phyloP scores from a whole-genome alignment of 2,329 filamentous ascomycete species.

The Nothophaeocryptopus gaeumannii region DNA sequence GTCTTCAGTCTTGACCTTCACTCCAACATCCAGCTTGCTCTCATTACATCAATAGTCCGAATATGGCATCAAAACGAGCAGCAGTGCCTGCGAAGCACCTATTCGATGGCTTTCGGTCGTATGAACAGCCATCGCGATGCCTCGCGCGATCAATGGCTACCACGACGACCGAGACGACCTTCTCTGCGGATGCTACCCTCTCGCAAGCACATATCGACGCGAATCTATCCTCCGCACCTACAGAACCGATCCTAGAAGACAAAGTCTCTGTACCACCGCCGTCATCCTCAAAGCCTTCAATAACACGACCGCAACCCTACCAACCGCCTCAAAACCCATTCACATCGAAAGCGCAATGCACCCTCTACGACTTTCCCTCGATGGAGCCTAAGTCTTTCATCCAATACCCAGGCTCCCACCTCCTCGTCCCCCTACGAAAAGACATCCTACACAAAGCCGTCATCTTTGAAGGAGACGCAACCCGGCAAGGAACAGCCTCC shows the following conservation, averaged over 20 bases:
- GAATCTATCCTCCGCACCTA: slow-evolving; percentile 34
- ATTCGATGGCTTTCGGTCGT: slow-evolving; percentile 27
- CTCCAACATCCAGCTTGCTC: slow-evolving; percentile 11
- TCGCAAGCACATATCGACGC: slow-evolving; percentile 37
- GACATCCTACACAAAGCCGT: slow-evolving; percentile 92
- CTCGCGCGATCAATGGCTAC: slow-evolving; percentile 59
- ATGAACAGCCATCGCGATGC: slow-evolving; percentile 20
- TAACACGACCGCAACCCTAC: slow-evolving; percentile 16
- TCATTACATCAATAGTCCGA: slow-evolving; percentile 8
- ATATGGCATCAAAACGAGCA: slow-evolving; percentile 42
- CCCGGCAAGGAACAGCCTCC: slow-evolving; percentile 80
- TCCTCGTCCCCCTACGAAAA: slow-evolving; percentile 79
- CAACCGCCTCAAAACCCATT: slow-evolving; percentile 40
- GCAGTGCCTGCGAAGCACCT: slow-evolving; percentile 38
- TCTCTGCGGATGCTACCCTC: slow-evolving; percentile 26
- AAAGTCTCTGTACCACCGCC: slow-evolving; percentile 19
- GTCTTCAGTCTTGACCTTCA: not conserved
- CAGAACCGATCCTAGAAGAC: slow-evolving; percentile 21
- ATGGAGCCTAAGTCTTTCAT: slow-evolving; percentile 79
- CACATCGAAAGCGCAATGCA: slow-evolving; percentile 68
- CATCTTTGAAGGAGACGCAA: slow-evolving; percentile 85
- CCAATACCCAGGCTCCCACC: slow-evolving; percentile 75
- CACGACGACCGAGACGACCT: slow-evolving; percentile 37
- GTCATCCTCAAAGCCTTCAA: slow-evolving; percentile 16
- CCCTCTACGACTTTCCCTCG: slow-evolving; percentile 84